A percentile compares a stretch with the other conserved stretches of the same genome.
phyloP scores from a whole-genome alignment of 2,329 filamentous ascomycete species.

The Cordyceps tenuipes region DNA sequence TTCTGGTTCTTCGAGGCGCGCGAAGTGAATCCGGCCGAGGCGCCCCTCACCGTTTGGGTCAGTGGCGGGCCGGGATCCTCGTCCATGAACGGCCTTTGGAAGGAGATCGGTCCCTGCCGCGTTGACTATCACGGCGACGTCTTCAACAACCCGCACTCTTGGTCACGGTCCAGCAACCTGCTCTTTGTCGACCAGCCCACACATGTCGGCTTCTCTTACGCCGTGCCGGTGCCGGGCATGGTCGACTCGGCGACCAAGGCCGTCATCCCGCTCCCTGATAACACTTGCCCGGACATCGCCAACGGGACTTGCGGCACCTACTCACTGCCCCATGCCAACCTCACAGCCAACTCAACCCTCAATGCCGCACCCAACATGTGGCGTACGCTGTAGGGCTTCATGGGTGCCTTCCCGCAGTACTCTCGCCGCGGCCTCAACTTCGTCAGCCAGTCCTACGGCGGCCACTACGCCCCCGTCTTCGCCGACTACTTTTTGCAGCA shows the following conservation, averaged over 20 bases:
- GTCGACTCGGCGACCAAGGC: neutral
- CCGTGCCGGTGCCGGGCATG: constrained; percentile 42
- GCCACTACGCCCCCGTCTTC: constrained; percentile 60
- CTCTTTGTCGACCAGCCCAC: constrained; percentile 54
- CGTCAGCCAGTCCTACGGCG: constrained; percentile 61
- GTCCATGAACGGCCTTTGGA: constrained; percentile 17
- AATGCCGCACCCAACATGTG: constrained; percentile 46
- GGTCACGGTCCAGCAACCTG: constrained; percentile 46
- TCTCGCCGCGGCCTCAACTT: constrained; percentile 49
- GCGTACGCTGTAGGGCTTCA: constrained; percentile 56
- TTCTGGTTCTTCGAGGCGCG: constrained; percentile 24
- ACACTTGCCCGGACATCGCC: constrained; percentile 22
- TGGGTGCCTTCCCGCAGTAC: constrained; percentile 50
- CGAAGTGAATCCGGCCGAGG: constrained; percentile 17
- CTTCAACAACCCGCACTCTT: constrained; percentile 53
- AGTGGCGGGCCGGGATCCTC: constrained; percentile 50
- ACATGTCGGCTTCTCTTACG: constrained; percentile 60
- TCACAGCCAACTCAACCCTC: constrained; percentile 2
- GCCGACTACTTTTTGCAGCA: constrained; percentile 51
- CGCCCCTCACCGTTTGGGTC: constrained; percentile 43
- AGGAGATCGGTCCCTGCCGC: constrained; percentile 26
- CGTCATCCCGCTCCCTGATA: constrained; percentile 9
- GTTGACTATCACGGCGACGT: constrained; percentile 39
- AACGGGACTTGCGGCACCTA: constrained; percentile 28
- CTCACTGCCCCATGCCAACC: constrained; percentile 11